Conservation (phyloP, 1,284 basidiomycete species). For the Anthracocystis setariae region DNA sequence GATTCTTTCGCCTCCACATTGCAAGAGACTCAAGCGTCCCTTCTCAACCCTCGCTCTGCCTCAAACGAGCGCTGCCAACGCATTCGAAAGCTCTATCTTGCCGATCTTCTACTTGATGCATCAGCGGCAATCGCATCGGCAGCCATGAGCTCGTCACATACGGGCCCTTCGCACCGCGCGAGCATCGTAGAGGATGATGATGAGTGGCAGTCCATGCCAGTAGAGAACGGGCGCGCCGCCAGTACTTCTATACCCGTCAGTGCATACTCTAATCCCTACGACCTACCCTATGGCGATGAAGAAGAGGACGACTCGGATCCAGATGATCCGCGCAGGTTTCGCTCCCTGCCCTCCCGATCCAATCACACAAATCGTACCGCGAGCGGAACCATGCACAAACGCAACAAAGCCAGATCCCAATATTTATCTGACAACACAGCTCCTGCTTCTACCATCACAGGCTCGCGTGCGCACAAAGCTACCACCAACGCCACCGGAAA, state of each 20-base stretch:
- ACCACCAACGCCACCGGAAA: constrained; percentile 59
- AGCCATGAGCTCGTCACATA: constrained; percentile 36
- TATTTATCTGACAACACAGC: constrained; percentile 20
- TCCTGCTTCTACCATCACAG: constrained; percentile 4
- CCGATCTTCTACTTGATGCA: constrained; percentile 14
- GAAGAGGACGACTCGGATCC: constrained; percentile 46
- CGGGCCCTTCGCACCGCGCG: neutral
- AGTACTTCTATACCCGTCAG: constrained; percentile 17
- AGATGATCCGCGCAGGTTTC: constrained; percentile 43
- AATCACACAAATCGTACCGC: constrained; percentile 13
- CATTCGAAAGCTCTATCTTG: neutral
- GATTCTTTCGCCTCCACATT: constrained; percentile 7
- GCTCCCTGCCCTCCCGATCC: constrained; percentile 32
- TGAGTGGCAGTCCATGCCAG: constrained; percentile 61
- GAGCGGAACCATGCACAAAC: constrained; percentile 26
- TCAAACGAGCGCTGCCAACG: neutral
- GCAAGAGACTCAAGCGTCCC: no score
- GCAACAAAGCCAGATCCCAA: constrained; percentile 13
- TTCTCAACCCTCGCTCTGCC: no score
- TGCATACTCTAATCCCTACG: constrained; percentile 34
- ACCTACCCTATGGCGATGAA: constrained; percentile 43
- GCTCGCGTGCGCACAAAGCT: constrained; percentile 15
- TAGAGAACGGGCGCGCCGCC: constrained; percentile 11
- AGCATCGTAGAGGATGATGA: constrained; percentile 45
- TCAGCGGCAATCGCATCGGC: neutral